Percentiles rank a stretch among this genome's conserved stretches.
Evolutionary conservation across 164 flowering plant species (phyloP).

Genomic region (Santalum album): DNA sequence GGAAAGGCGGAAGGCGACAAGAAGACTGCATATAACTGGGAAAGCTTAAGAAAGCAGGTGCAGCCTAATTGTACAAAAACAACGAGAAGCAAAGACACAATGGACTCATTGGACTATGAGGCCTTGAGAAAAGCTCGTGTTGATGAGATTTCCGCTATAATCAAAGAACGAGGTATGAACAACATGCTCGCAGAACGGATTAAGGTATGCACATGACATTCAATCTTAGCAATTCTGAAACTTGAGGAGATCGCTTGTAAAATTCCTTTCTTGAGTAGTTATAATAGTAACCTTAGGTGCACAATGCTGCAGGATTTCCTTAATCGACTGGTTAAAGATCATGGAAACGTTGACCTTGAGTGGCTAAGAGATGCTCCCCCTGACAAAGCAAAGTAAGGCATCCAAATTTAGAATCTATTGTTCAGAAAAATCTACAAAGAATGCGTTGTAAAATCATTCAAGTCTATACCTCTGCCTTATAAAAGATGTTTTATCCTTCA

Average conservation of each 20-base stretch:
- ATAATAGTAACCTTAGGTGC: too few relatives aligned
- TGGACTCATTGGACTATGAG: conserved; percentile 1
- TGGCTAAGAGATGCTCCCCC: conserved; percentile 45
- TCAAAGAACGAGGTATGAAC: conserved; percentile 1
- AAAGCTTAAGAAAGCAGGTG: conserved; percentile 45
- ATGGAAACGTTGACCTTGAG: conserved; percentile 40
- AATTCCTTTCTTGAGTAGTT: too few relatives aligned
- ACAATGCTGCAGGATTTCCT: conserved; percentile 36
- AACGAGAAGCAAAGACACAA: not conserved
- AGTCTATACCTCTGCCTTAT: not conserved
- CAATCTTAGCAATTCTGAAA: not conserved
- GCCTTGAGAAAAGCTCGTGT: not conserved
- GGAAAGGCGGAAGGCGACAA: conserved; percentile 27
- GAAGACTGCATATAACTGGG: conserved; percentile 57
- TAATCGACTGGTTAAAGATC: conserved; percentile 22
- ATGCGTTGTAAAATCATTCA: not conserved
- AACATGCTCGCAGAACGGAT: conserved; percentile 2
- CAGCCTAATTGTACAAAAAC: not conserved
- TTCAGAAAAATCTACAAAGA: too few relatives aligned
- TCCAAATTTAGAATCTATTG: not conserved
- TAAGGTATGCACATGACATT: not conserved
- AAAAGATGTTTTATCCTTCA: conserved; percentile 8
- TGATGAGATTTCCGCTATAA: not conserved
- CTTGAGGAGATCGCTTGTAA: too few relatives aligned
- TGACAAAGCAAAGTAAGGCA: conserved; percentile 39